These are phyloP conservation scores for Colletotrichum sp. DNA, from an alignment of 2,329 filamentous ascomycete species.

Conservation along the genomic window DNA sequence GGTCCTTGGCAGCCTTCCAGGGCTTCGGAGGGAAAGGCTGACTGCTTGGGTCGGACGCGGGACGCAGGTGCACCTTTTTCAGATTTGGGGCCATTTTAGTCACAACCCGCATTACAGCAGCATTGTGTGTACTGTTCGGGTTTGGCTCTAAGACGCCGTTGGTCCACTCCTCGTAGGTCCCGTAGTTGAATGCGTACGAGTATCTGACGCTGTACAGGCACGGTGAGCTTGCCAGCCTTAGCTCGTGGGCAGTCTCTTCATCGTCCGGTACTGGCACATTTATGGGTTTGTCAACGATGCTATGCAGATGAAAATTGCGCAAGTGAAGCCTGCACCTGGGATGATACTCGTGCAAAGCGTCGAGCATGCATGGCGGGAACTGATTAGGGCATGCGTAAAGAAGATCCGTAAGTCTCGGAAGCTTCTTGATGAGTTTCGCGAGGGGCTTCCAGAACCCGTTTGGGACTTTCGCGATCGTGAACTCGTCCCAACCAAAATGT, in stretches of 20 bases:
- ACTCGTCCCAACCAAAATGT: neutral
- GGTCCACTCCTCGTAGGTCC: too few species aligned
- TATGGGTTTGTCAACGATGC: neutral
- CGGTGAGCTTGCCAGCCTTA: neutral
- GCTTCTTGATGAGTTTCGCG: neutral
- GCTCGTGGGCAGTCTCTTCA: neutral
- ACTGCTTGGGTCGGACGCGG: accelerated
- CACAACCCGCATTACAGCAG: neutral
- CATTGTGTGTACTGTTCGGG: neutral
- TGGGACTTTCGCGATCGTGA: neutral
- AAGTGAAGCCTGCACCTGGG: neutral
- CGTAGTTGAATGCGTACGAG: neutral
- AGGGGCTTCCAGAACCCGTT: neutral
- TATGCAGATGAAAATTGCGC: neutral
- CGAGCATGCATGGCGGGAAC: neutral
- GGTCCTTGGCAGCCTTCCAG: neutral
- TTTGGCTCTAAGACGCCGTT: neutral
- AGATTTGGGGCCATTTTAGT: neutral
- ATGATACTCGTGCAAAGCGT: neutral
- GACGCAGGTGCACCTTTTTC: neutral
- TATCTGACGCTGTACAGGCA: neutral
- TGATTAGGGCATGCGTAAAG: neutral
- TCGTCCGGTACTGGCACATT: too few species aligned
- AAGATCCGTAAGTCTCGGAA: neutral
- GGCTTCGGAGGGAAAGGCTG: neutral